Base-by-base conservation (phyloP, 2,329 filamentous ascomycete species). In the Boeremia lycopersici region DNA sequence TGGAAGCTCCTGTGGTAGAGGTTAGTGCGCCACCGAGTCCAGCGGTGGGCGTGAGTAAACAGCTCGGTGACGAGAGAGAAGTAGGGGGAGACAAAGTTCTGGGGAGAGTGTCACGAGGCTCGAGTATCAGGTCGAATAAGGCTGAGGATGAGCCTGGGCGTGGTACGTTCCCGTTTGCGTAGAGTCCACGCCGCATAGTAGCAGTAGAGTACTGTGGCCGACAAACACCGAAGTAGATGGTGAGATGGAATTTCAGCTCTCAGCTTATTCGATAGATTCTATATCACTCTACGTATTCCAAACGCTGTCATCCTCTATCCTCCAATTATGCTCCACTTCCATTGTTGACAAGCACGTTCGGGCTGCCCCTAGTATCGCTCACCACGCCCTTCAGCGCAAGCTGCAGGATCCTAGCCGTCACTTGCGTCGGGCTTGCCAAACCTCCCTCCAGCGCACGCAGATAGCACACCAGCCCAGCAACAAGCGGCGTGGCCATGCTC, bases 381-480 rank as follows among this genome's bases (percentile, higher is more conserved):
- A 51, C 48, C 8, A 44, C 48, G 6, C 33, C 48, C 33, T 44
- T 51, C 10, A 33, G n/a, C 26, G 31, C 39, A 15, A 51, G 40
- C 33, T 31, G 19, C 39, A 51, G 5, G 13, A 51, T 23, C 26
- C 48, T 28, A 2, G 1, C 10, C n/a, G 23, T 29, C 17, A 39
- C 40, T 17, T 19, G 31, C 15, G 44, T 19, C 10, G 40, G 48
- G 9, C n/a, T 39, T 7, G 8, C 36, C 30, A 49, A 26, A 12
- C 46, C 46, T 2, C 36, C 36, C 53, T 81, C 76, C 41, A 80
- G 71, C 11, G 73, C 70, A 76, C 89, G 84, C 36, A 90, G 77
- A 74, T 89, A 89, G 33, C 86, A 86, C 19, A 83, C 85, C 9
- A 90, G 79, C 52, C 88, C 88, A 35, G 84, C 82, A 45, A 89